Percentiles rank a stretch among this genome's conserved stretches.
These are phyloP conservation scores for Pisolithus albus DNA, from an alignment of 768 basidiomycete species.

Conservation along the genomic window DNA sequence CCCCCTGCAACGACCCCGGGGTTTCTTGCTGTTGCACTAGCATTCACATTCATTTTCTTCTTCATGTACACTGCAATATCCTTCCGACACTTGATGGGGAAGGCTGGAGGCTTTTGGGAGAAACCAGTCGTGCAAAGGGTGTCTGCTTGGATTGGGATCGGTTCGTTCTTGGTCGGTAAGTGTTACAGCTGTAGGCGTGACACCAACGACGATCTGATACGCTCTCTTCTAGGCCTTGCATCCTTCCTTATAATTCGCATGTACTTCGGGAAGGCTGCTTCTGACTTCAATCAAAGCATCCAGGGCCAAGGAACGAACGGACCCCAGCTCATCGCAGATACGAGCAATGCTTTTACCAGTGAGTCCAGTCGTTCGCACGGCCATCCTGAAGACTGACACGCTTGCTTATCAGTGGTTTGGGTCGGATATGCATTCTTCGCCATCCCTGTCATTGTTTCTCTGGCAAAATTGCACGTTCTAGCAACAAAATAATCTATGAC, in stretches of 20 bases:
- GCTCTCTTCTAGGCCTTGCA: slow-evolving; percentile 44
- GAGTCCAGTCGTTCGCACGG: slow-evolving; percentile 21
- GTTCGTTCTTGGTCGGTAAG: slow-evolving; percentile 69
- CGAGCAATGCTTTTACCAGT: slow-evolving; percentile 76
- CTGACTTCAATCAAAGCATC: slow-evolving; percentile 69
- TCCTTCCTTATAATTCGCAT: slow-evolving; percentile 68
- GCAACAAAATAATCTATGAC: slow-evolving; percentile 31
- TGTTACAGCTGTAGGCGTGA: not conserved
- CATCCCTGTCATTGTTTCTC: slow-evolving; percentile 60
- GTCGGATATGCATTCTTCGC: slow-evolving; percentile 70
- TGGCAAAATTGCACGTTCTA: slow-evolving; percentile 62
- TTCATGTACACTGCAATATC: slow-evolving; percentile 58
- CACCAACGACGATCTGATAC: not conserved
- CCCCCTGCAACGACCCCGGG: slow-evolving; percentile 55
- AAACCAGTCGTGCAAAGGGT: slow-evolving; percentile 50
- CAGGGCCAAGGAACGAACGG: slow-evolving; percentile 43
- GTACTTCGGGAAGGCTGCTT: slow-evolving; percentile 75
- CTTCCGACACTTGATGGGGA: slow-evolving; percentile 58
- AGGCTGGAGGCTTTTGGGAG: slow-evolving; percentile 42
- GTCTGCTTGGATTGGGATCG: slow-evolving; percentile 69
- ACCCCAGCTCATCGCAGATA: slow-evolving; percentile 53
- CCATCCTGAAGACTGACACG: not conserved
- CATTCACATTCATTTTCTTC: slow-evolving; percentile 55
- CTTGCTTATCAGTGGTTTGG: slow-evolving; percentile 55
- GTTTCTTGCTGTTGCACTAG: slow-evolving; percentile 57